phyloP scores from a whole-genome alignment of 106 monocot species.

The Allium fistulosum region DNA sequence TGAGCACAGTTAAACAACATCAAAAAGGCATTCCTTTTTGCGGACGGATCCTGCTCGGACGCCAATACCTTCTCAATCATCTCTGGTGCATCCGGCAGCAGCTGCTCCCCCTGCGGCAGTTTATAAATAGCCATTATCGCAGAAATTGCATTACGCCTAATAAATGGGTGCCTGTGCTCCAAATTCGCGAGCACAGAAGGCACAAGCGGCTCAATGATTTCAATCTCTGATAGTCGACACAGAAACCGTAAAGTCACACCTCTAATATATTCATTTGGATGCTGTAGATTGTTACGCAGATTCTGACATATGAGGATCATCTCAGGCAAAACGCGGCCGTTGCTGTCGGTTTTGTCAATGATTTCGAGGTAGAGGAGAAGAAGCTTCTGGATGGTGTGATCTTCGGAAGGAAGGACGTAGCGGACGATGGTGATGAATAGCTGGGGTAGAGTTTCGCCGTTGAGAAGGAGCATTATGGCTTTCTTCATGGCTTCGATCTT shows the following conservation, averaged over 20 bases:
- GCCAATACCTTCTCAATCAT: slow-evolving; percentile 53
- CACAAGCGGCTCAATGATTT: slow-evolving; percentile 68
- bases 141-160: slow-evolving; percentile 44
- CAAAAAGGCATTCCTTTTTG: slow-evolving; percentile 78
- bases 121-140: slow-evolving; percentile 45
- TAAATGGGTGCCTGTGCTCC: slow-evolving; percentile 57
- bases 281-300: slow-evolving; percentile 68
- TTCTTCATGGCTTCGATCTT: slow-evolving; percentile 79
- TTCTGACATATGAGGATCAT: slow-evolving; percentile 86
- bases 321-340: slow-evolving; percentile 67
- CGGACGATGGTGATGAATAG: slow-evolving; percentile 83
- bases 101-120: slow-evolving; percentile 62
- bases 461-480: slow-evolving; percentile 69
- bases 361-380: slow-evolving; percentile 75
- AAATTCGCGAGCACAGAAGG: slow-evolving; percentile 52
- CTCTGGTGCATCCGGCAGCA: slow-evolving; percentile 66
- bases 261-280: slow-evolving; percentile 75
- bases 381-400: slow-evolving; percentile 81
- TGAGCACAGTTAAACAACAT: slow-evolving; percentile 84
- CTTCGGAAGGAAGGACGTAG: slow-evolving; percentile 74
- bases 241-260: slow-evolving; percentile 77
- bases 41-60: slow-evolving; percentile 65
- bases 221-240: slow-evolving; percentile 52
- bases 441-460: slow-evolving; percentile 67
- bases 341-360: slow-evolving; percentile 63